Conservation (phyloP, 345 rosid species). For the Linum trigynum region DNA sequence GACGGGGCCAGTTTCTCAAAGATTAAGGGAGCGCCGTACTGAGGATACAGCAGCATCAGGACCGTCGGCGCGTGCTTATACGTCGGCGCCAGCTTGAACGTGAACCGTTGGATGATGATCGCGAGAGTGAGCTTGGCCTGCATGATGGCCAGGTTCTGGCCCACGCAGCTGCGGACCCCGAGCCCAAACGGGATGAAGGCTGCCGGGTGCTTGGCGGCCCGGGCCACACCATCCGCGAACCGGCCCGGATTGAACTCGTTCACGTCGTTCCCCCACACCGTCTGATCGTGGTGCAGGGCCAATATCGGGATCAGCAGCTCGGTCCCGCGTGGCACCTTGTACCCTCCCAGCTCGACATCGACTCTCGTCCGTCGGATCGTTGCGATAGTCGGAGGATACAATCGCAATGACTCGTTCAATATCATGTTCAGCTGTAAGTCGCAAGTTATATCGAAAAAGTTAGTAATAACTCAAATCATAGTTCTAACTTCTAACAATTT, state of each 20-base stretch:
- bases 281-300: constrained; percentile 44
- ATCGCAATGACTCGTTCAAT: constrained; percentile 45
- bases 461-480: background rate
- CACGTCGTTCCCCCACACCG: constrained; percentile 56
- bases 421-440: constrained; percentile 45
- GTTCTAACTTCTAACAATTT: background rate
- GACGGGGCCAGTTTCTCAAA: constrained; percentile 1
- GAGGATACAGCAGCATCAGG: constrained; percentile 43
- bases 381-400: constrained; percentile 53
- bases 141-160: constrained; percentile 50
- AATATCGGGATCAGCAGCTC: constrained; percentile 29
- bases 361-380: constrained; percentile 30
- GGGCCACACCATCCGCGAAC: constrained; percentile 49
- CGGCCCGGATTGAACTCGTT: constrained; percentile 57
- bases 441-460: background rate
- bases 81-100: constrained; percentile 31
- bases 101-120: constrained; percentile 28
- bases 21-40: constrained; percentile 51
- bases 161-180: constrained; percentile 61
- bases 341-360: constrained; percentile 46
- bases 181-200: constrained; percentile 52
- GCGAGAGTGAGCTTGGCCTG: constrained; percentile 45
- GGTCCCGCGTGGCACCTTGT: constrained; percentile 43
- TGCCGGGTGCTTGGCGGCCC: constrained; percentile 47
- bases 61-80: constrained; percentile 46